These are phyloP conservation scores for Penicillium sp. DNA, from an alignment of 2,329 filamentous ascomycete genomes.

Conservation along the genomic window DNA sequence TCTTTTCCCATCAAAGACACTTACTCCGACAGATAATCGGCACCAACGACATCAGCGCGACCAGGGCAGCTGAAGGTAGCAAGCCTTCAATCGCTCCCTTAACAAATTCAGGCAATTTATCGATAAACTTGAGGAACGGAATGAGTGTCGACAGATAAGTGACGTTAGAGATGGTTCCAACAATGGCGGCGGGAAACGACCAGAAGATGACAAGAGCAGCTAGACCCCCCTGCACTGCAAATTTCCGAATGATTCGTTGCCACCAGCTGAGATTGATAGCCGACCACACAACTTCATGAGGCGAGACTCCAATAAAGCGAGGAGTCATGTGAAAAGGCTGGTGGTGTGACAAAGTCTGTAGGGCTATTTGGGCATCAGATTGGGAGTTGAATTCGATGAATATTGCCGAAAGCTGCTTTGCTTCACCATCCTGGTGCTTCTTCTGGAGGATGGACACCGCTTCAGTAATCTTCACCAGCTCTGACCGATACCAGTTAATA, in stretches of 20 bases:
- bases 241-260: slow-evolving; percentile 74
- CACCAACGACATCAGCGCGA: slow-evolving; percentile 84
- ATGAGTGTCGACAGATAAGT: slow-evolving; percentile 60
- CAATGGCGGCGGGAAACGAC: slow-evolving; percentile 73
- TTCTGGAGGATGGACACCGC: slow-evolving; percentile 69
- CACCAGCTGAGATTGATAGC: slow-evolving; percentile 82
- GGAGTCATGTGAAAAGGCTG: slow-evolving; percentile 85
- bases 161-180: slow-evolving; percentile 88
- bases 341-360: slow-evolving; percentile 83
- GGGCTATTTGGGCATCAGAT: slow-evolving; percentile 81
- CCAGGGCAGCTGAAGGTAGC: slow-evolving; percentile 76
- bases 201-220: slow-evolving; percentile 84
- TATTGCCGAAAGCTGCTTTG: slow-evolving; percentile 71
- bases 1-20: slow-evolving; percentile 28
- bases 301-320: slow-evolving; percentile 81
- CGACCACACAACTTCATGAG: slow-evolving; percentile 86
- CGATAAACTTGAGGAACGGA: slow-evolving; percentile 74
- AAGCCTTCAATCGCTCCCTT: slow-evolving; percentile 83
- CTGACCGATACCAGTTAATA: slow-evolving; percentile 79
- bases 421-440: slow-evolving; percentile 66
- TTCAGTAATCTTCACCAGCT: slow-evolving; percentile 73
- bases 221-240: slow-evolving; percentile 71
- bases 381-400: slow-evolving; percentile 90
- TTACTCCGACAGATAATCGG: slow-evolving; percentile 78
- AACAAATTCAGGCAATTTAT: slow-evolving; percentile 69